Base-by-base conservation (phyloP, 1,139 yeast species). In the Taphrina wiesneri region DNA sequence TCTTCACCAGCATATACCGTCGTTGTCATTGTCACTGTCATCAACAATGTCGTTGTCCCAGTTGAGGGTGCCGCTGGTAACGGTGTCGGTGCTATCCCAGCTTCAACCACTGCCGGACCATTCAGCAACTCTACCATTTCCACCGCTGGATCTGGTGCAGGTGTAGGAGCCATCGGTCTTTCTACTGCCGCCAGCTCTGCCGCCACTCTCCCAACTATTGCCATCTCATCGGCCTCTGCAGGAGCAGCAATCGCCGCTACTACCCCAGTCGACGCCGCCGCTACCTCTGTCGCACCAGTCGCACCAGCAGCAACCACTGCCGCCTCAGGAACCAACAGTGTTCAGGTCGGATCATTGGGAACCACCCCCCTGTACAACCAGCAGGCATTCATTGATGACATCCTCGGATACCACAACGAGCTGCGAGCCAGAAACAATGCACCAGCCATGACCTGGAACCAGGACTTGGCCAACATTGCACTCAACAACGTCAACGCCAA, bases 361-460 rank as follows among this genome's bases (percentile, higher is more conserved):
- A 72, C 73, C 65, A 74, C 72, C 57, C 65, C 70, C 63, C 69
- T 68, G 46, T 66, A 30, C 49, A 34, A 62, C 54, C 65, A 62
- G 36, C 36, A 26, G 23, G 34, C 39, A 23, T 62, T 52, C 54
- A 53, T 62, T 25, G 30, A 43, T 36, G 53, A 19, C 34, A 62
- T 76, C 57, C 80, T 88, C 71, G 79, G 77, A 68, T 84, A 81
- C 67, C 96, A 88, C 81, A 90, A 90, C 80, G 69, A 73, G 49
- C 84, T 85, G 77, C 84, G 96, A 78, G 83, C 90, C 39, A 71
- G 77, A 65, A 96, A 88, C 79, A 81, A 82, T 66, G 91, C 86
- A 43, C 75, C 78, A 3, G 75, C 80, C 13, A 77, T 91, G 70
- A 70, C 82, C 1, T 91, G 97, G 97, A 83, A 85, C 70, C 74